Evolutionary conservation across 2,329 filamentous ascomycete species (phyloP).

Genomic region (Ustulina deusta): DNA sequence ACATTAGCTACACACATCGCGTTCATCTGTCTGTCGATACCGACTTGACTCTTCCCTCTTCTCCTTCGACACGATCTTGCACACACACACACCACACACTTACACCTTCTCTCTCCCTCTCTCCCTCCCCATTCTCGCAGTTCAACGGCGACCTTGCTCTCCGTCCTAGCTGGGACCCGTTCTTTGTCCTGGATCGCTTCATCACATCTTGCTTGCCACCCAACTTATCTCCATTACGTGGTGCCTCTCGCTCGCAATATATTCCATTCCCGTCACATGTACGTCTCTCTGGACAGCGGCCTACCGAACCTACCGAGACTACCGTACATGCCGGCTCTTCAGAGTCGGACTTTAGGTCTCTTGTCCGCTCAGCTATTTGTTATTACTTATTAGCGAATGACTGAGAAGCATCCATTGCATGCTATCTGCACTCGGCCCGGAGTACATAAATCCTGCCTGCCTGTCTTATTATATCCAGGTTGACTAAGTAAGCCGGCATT

Average conservation of each 20-base stretch:
- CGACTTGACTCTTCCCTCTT: constrained; percentile 20
- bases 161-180: background rate
- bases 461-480: background rate
- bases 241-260: background rate
- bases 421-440: background rate
- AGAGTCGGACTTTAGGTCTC: constrained; percentile 38
- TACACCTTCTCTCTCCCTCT: background rate
- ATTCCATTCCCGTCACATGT: background rate
- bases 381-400: constrained; percentile 9
- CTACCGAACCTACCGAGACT: constrained; percentile 6
- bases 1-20: constrained; percentile 14
- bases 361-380: constrained; percentile 7
- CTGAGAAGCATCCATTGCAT: background rate
- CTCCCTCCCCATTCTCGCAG: background rate
- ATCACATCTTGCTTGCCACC: constrained; percentile 1
- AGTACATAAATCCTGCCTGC: background rate
- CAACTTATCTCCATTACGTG: background rate
- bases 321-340: constrained; percentile 9
- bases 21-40: constrained; percentile 23
- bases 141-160: constrained; percentile 5
- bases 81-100: background rate
- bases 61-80: background rate
- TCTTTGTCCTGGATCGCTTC: background rate
- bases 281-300: background rate
- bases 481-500: constrained; percentile 5